Conservation (phyloP, 78 protist species). For the Pigoraptor vietnamica region DNA sequence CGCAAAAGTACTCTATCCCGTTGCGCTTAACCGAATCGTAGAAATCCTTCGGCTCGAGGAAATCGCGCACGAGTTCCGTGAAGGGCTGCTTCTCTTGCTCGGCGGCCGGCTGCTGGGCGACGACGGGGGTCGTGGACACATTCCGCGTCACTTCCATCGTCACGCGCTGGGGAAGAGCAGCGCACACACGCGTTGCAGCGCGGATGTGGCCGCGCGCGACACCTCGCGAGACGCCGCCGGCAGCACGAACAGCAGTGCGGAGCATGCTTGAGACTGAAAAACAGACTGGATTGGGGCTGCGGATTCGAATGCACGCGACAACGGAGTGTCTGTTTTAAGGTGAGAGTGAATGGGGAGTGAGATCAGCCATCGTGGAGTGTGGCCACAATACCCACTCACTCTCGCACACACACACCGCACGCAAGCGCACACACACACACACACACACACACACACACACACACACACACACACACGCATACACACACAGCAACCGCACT, state of each 20-base stretch:
- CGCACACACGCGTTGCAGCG: background rate
- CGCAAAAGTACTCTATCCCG: constrained; percentile 25
- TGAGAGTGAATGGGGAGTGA: background rate
- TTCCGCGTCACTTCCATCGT: background rate
- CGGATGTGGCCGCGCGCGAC: background rate
- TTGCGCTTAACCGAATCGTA: background rate
- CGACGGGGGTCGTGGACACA: background rate
- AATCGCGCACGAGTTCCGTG: constrained; percentile 38
- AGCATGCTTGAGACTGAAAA: background rate
- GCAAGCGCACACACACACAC: background rate
- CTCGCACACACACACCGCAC: background rate
- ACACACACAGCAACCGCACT: background rate
- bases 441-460: background rate
- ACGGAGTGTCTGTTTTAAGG: background rate
- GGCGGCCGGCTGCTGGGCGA: background rate
- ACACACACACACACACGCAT: background rate
- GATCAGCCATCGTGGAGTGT: background rate
- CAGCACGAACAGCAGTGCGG: background rate
- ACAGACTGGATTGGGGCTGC: background rate
- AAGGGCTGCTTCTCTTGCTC: constrained; percentile 13
- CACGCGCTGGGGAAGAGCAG: background rate
- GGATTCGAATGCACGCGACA: background rate
- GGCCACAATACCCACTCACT: background rate
- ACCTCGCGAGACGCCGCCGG: background rate
- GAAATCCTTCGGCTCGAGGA: constrained; percentile 16